phyloP scores from a whole-genome alignment of 2,329 filamentous ascomycete species.

The Paecilomyces dactylethromorphus region DNA sequence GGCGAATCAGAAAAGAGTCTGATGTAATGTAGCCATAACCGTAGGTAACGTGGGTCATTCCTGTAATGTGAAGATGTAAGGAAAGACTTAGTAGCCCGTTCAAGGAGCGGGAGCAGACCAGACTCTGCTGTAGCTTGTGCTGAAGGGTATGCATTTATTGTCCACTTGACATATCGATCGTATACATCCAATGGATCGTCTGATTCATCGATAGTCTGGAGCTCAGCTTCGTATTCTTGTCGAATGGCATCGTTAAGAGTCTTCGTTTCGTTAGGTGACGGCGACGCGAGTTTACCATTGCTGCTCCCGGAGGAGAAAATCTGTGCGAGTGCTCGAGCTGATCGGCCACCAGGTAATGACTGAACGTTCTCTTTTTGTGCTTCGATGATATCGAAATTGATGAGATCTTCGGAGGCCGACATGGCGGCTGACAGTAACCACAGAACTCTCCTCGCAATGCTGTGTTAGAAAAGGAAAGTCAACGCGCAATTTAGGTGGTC shows the following conservation, averaged over 20 bases:
- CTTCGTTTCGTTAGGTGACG: constrained; percentile 65
- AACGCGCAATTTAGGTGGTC: not conserved
- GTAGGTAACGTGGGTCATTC: constrained; percentile 89
- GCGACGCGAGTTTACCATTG: constrained; percentile 49
- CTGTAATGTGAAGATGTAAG: constrained; percentile 81
- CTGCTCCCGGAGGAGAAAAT: constrained; percentile 51
- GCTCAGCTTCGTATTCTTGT: constrained; percentile 78
- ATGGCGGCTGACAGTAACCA: constrained; percentile 19
- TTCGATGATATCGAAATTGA: constrained; percentile 85
- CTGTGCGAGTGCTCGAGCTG: constrained; percentile 79
- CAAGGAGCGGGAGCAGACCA: constrained; percentile 80
- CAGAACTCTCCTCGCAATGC: not conserved
- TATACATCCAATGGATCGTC: constrained; percentile 95
- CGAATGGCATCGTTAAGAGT: constrained; percentile 74
- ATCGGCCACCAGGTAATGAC: constrained; percentile 78
- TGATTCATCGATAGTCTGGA: constrained; percentile 71
- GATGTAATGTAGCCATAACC: constrained; percentile 92
- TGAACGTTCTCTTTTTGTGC: constrained; percentile 98
- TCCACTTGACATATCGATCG: constrained; percentile 97
- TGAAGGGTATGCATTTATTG: constrained; percentile 86
- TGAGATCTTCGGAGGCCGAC: constrained; percentile 36
- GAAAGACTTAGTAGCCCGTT: constrained; percentile 88
- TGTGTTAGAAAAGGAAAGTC: not conserved
- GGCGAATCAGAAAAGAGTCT: constrained; percentile 88
- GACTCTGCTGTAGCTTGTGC: constrained; percentile 87